Evolutionary conservation across 2,329 filamentous ascomycete species (phyloP).

Genomic region (Curvularia hawaiiensis): DNA sequence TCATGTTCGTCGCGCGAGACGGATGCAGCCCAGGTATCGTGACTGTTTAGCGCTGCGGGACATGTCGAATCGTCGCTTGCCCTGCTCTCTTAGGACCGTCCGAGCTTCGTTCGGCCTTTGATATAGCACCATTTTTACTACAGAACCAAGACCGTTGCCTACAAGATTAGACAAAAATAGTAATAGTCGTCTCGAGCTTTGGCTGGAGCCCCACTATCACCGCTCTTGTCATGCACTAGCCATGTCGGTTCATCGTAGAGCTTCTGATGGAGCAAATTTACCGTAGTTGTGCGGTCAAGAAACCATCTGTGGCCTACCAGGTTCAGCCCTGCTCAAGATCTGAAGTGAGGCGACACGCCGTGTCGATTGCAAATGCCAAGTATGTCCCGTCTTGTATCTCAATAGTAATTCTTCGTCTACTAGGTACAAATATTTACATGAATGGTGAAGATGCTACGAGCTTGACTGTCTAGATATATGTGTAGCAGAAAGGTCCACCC

Average conservation of each 20-base stretch:
- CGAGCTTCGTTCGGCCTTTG: neutral
- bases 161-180: neutral
- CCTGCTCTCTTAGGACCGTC: slow-evolving; percentile 5
- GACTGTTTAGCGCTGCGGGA: slow-evolving; percentile 26
- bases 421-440: slow-evolving; percentile 12
- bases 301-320: neutral
- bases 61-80: slow-evolving; percentile 26
- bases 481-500: slow-evolving; percentile 55
- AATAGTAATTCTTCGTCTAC: slow-evolving; percentile 3
- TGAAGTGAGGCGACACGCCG: neutral
- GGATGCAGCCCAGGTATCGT: slow-evolving; percentile 24
- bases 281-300: neutral
- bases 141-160: neutral
- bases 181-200: neutral
- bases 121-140: neutral
- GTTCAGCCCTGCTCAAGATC: neutral
- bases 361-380: neutral
- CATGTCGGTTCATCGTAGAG: neutral
- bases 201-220: neutral
- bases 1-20: slow-evolving; percentile 15
- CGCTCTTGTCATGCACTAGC: neutral
- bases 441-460: neutral
- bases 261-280: neutral
- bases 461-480: slow-evolving; percentile 41
- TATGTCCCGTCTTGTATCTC: slow-evolving; percentile 2